Evolutionary conservation across 1,284 basidiomycete genomes (phyloP), one percentile per base, ranked within the genome.

Genomic region (Ganoderma boninense): DNA sequence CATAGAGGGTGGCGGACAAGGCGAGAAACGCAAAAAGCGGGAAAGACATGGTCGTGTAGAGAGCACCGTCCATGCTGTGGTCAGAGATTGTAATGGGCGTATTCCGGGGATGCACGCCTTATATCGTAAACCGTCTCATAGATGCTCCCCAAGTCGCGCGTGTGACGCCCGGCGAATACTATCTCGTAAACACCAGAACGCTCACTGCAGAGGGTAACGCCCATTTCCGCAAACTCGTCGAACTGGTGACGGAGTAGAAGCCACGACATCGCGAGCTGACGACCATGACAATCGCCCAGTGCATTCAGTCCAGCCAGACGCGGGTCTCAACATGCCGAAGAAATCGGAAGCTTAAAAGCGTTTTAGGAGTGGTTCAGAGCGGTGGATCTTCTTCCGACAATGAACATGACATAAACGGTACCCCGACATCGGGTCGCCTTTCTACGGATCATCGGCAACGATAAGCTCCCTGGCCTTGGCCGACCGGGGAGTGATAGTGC

Each of bases 401-500:
- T 29, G 32, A n/a, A 32, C 23, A 63, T 46, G 10, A 26, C 29
- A 32, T 44, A 20, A 10, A 44, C 38, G 20, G 10, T 20, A 8
- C 46, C 14, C 32, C n/a, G 49, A 26, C 44, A 32, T 52, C 4
- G 32, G 11, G 11, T 32, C 7, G 4, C 16, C 23, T 42, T 2
- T 35, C 16, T 66, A 56, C 29, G 20, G 38, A 61, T 26, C 44
- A 7, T 62, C 52, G 13, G 57, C 18, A 35, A 68, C 52, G 18
- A 71, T 69, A 35, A 71, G 54, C 32, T 65, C 62, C 38, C 62
- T 66, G 4, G 68, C 68, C 29, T 49, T 38, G 4, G 38, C 20
- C 18, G 70, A 74, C 14, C 69, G 66, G 2, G 68, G 70, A n/a
- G 66, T 71, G 65, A 73, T 68, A 4, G 72, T 68, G 61, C 72